These are phyloP conservation scores for Ceriops zippeliana DNA, from an alignment of 345 rosid species.

Conservation along the genomic window DNA sequence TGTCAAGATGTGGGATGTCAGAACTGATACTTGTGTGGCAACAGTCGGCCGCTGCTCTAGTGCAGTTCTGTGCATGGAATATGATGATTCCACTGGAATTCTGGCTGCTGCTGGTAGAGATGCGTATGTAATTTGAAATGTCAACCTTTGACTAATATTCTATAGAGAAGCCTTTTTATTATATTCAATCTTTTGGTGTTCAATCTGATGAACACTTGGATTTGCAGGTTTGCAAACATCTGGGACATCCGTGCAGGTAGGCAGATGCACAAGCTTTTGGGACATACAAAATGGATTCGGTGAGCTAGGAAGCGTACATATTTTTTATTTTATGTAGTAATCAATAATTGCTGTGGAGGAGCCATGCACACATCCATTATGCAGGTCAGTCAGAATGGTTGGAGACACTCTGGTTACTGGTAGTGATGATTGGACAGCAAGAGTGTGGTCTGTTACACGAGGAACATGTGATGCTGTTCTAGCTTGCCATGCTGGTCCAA, in stretches of 20 bases:
- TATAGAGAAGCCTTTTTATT: background rate
- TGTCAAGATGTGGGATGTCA: constrained; percentile 99
- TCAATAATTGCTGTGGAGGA: constrained; percentile 11
- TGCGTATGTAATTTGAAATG: constrained; percentile 51
- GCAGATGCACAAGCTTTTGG: constrained; percentile 95
- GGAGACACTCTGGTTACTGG: constrained; percentile 92
- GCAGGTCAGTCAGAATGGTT: constrained; percentile 94
- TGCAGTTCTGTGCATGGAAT: constrained; percentile 89
- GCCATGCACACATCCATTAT: constrained; percentile 20
- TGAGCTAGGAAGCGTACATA: constrained; percentile 33
- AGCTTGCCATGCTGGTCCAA: constrained; percentile 97
- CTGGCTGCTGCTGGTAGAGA: constrained; percentile 98
- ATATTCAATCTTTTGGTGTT: background rate
- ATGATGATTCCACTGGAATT: constrained; percentile 94
- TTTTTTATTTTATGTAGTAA: constrained; percentile 8
- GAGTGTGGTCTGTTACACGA: constrained; percentile 93
- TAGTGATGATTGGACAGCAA: constrained; percentile 99
- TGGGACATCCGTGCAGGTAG: constrained; percentile 98
- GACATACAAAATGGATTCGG: constrained; percentile 98
- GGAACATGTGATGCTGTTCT: constrained; percentile 90
- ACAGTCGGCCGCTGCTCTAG: constrained; percentile 97
- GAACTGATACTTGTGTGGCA: constrained; percentile 96
- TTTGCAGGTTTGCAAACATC: constrained; percentile 77
- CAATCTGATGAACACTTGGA: constrained; percentile 22
- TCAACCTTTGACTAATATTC: background rate